Conservation (phyloP, 1,284 basidiomycete species). For the Cutaneotrichosporon daszewskae region DNA sequence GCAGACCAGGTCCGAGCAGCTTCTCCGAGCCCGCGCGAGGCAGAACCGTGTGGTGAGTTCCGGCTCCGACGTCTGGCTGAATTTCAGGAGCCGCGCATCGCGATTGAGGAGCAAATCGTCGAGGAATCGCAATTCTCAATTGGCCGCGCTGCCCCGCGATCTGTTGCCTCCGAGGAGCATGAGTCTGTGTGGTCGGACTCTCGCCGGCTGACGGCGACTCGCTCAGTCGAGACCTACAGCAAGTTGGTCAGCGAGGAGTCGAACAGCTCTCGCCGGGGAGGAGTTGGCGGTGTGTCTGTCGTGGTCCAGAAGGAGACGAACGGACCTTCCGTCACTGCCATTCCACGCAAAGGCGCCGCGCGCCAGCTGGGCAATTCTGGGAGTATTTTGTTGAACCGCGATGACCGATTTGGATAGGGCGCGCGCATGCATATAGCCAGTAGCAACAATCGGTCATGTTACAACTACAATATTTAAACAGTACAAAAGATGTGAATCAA, state of each 20-base stretch:
- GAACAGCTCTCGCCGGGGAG: constrained; percentile 21
- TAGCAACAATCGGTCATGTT: background rate
- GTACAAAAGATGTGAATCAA: too few relatives aligned
- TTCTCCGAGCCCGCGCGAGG: constrained; percentile 19
- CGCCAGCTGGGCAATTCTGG: background rate
- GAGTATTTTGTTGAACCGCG: background rate
- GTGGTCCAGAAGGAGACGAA: constrained; percentile 8
- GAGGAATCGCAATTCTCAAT: background rate
- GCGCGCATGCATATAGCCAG: background rate
- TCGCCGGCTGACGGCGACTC: background rate
- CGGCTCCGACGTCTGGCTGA: too few relatives aligned
- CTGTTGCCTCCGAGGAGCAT: background rate
- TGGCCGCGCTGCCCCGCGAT: background rate
- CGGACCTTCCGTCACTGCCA: background rate
- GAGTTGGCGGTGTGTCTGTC: constrained; percentile 22
- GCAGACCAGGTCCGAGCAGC: constrained; percentile 1
- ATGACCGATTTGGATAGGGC: background rate
- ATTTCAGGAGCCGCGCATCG: too few relatives aligned
- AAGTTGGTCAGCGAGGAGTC: constrained; percentile 30
- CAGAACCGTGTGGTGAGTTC: constrained; percentile 25
- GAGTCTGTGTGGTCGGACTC: too few relatives aligned
- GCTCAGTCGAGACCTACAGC: background rate
- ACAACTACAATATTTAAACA: too few relatives aligned
- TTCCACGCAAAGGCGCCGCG: background rate
- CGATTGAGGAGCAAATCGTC: too few relatives aligned